phyloP scores from a whole-genome alignment of 2,329 filamentous ascomycete genomes.

The Beauveria caledonica region DNA sequence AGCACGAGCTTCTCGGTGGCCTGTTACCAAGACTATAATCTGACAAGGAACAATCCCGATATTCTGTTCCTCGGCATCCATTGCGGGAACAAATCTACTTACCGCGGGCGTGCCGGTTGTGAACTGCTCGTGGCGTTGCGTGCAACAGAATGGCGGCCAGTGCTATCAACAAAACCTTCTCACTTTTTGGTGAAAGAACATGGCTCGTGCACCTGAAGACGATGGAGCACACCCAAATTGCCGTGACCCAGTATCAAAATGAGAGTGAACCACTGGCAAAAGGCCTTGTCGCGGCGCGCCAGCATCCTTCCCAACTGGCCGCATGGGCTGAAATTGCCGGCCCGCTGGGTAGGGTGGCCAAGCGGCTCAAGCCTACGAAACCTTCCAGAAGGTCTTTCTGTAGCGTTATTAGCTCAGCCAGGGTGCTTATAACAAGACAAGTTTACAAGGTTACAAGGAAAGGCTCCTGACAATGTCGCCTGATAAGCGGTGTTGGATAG shows the following conservation, averaged over 20 bases:
- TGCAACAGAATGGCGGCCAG: background rate
- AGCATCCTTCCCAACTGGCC: background rate
- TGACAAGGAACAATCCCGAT: background rate
- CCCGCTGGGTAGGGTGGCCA: constrained; percentile 10
- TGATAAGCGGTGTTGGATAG: background rate
- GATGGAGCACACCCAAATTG: constrained; percentile 5
- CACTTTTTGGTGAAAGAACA: background rate
- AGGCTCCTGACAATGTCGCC: background rate
- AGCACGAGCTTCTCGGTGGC: constrained; percentile 3
- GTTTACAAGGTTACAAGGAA: background rate
- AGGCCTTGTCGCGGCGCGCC: background rate
- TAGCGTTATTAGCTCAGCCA: constrained; percentile 8
- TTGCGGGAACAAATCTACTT: constrained; percentile 6
- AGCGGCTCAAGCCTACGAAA: constrained; percentile 13
- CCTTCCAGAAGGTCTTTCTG: constrained; percentile 16
- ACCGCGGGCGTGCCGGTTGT: background rate
- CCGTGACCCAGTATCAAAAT: background rate
- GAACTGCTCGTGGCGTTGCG: background rate
- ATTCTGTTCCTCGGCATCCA: background rate
- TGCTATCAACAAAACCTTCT: background rate
- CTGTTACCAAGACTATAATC: background rate
- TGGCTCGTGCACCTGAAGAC: background rate
- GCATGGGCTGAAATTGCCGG: constrained; percentile 11
- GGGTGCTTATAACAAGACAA: constrained; percentile 4
- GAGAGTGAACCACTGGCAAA: background rate